Conservation (phyloP, 139 green algal species). For the Pleodorina starrii region DNA sequence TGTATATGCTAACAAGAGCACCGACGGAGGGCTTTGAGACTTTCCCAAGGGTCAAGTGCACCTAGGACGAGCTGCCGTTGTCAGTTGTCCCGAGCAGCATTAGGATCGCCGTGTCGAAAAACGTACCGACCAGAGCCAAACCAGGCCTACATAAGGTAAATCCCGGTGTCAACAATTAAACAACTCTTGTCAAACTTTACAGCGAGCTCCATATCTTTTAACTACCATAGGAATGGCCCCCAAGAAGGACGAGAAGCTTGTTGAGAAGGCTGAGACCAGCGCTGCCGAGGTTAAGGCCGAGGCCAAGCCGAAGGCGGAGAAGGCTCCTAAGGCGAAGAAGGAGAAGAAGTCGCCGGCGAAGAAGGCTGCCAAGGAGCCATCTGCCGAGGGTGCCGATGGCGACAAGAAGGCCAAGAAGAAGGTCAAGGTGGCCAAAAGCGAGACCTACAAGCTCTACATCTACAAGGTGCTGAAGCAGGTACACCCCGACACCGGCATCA, state of each 20-base stretch:
- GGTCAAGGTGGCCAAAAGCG: conserved; percentile 43
- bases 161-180: background rate
- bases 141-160: background rate
- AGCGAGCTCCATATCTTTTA: background rate
- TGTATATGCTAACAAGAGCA: background rate
- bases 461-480: conserved; percentile 96
- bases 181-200: background rate
- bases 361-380: conserved; percentile 1
- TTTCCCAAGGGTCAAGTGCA: background rate
- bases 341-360: background rate
- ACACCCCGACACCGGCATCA: conserved; percentile 97
- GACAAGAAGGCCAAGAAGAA: conserved; percentile 33
- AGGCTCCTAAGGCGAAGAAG: background rate
- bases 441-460: conserved; percentile 99
- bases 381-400: background rate
- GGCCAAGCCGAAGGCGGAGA: conserved; percentile 5
- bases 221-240: background rate
- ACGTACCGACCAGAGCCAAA: background rate
- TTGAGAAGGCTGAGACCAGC: background rate
- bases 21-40: background rate
- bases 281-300: background rate
- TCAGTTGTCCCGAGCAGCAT: background rate
- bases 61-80: background rate
- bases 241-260: conserved; percentile 10
- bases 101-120: background rate